Conservation (phyloP, 2,329 filamentous ascomycete genomes). For the Colletotrichum tanaceti region DNA sequence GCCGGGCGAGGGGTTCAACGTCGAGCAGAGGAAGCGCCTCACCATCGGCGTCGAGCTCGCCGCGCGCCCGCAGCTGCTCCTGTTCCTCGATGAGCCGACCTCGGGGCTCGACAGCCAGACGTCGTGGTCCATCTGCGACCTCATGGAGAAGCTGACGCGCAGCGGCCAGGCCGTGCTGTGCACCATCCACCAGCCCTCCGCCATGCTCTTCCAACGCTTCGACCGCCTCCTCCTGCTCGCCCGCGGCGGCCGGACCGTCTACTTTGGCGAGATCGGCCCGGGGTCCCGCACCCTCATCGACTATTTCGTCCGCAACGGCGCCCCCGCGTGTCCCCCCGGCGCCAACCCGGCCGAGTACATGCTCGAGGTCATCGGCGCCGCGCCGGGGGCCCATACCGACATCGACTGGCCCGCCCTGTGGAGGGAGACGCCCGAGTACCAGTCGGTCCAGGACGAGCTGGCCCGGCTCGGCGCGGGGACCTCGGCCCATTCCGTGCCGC, state of each 20-base stretch:
- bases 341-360: conserved; percentile 67
- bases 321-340: conserved; percentile 57
- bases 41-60: conserved; percentile 83
- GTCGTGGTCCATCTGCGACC: conserved; percentile 77
- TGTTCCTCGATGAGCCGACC: conserved; percentile 84
- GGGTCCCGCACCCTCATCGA: conserved; percentile 60
- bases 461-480: not conserved
- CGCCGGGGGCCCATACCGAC: conserved; percentile 59
- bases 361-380: conserved; percentile 45
- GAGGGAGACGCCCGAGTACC: conserved; percentile 56
- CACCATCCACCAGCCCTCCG: conserved; percentile 42
- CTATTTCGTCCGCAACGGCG: conserved; percentile 65
- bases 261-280: conserved; percentile 64
- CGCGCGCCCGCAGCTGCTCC: conserved; percentile 77
- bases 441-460: conserved; percentile 42
- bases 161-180: conserved; percentile 58
- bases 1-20: conserved; percentile 66
- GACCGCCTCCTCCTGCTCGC: conserved; percentile 39
- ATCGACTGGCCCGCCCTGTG: conserved; percentile 61
- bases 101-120: conserved; percentile 81
- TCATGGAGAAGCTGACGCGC: conserved; percentile 73
- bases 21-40: conserved; percentile 64
- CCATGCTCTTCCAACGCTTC: conserved; percentile 41
- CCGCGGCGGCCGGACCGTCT: conserved; percentile 55
- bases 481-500: not conserved